phyloP scores from a whole-genome alignment of 441 rosid species.

The Raphanus hybrid region DNA sequence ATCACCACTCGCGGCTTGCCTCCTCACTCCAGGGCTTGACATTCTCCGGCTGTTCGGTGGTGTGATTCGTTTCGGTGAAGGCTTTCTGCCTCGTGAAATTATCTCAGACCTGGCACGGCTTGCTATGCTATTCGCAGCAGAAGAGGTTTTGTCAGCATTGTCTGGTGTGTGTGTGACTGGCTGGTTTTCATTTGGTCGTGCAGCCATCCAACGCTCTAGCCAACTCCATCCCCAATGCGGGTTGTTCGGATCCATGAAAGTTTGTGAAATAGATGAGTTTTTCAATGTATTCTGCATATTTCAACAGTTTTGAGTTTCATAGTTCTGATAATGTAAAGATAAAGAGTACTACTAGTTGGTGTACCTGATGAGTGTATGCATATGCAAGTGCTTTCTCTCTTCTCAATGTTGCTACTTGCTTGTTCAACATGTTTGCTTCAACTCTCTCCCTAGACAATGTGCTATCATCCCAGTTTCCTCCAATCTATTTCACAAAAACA shows the following conservation, averaged over 20 bases:
- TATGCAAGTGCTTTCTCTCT: constrained; percentile 95
- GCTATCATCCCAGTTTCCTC: constrained; percentile 76
- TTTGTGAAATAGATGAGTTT: constrained; percentile 44
- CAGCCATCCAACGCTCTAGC: constrained; percentile 97
- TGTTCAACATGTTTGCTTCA: constrained; percentile 62
- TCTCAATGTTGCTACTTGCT: constrained; percentile 85
- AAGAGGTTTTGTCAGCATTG: constrained; percentile 55
- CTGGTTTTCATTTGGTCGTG: constrained; percentile 77
- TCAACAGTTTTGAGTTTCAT: constrained; percentile 12
- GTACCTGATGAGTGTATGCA: constrained; percentile 91
- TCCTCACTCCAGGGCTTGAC: constrained; percentile 63
- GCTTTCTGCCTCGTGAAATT: constrained; percentile 53
- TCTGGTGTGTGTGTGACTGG: constrained; percentile 46
- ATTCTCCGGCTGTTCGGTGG: constrained; percentile 46
- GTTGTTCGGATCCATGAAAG: constrained; percentile 83
- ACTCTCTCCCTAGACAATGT: constrained; percentile 67
- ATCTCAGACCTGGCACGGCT: constrained; percentile 62
- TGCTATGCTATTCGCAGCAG: constrained; percentile 58
- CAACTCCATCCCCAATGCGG: constrained; percentile 99
- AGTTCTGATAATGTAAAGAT: neutral
- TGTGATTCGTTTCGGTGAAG: constrained; percentile 49
- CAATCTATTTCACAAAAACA: constrained; percentile 49
- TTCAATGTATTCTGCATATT: constrained; percentile 56
- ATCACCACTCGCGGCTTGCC: constrained; percentile 52
- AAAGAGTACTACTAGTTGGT: neutral